Base-by-base conservation (phyloP, 148 eudicot species). In the Arctostaphylos glauca region DNA sequence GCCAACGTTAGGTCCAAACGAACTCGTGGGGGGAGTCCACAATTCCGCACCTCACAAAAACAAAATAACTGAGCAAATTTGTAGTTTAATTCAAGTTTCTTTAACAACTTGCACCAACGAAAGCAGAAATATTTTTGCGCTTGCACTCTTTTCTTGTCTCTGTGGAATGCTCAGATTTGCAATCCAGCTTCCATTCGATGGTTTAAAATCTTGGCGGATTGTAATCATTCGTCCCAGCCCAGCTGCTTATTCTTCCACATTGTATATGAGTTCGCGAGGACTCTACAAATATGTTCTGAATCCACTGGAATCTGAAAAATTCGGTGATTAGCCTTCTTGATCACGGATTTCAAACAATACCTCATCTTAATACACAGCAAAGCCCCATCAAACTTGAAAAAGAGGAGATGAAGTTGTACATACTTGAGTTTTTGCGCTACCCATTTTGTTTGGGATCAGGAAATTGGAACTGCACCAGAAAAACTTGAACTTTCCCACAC, bases 401-500 rank as follows among this genome's bases (percentile, higher is more conserved):
- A 5, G 38, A 16, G 13, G 5, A 21, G 52, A 9, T 12, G 15
- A 75, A 50, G 41, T 46, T 46, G 52, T 25, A 44, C 9, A 23
- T 8, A 16, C n/a, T 50, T 49, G 18, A 77, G 21, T 53, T 77
- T 53, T 77, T 3, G 49, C 25, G 43, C 23, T 60, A 46, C 38
- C 71, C 41, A 15, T 6, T 13, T 48, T 15, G 49, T 88, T 87
- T 46, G 41, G 56, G 82, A 15, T 80, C 82, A 80, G 48, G 46
- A 81, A 80, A 83, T 77, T 5, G 88, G 81, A 64, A 80, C 81
- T 5, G 82, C 84, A 79, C 92, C 96, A 0, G 96, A 92, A 12
- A 56, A 80, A 67, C 79, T 73, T 0, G 93, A 91, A 81, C 89
- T 96, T 86, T 96, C 95, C 99, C 99, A 96, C 19, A 96, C 99